Percentiles rank a stretch among this genome's conserved stretches.
phyloP scores from a whole-genome alignment of 495 filamentous ascomycete species.

The Penicillium riverlandense region DNA sequence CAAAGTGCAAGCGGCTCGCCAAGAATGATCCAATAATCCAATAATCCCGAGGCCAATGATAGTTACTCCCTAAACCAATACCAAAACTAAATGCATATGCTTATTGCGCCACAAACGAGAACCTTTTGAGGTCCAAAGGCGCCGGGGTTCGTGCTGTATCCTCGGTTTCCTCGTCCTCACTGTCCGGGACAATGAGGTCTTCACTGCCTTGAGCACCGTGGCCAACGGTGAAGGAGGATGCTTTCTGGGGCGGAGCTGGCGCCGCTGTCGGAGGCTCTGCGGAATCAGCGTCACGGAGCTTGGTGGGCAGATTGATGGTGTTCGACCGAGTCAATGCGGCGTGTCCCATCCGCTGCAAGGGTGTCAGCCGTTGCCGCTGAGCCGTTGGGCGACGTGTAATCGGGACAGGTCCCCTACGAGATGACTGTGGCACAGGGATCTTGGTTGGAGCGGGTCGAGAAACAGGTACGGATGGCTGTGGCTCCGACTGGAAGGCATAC shows the following conservation, averaged over 20 bases:
- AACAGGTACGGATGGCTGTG: conserved; percentile 1
- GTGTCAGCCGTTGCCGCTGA: conserved; percentile 28
- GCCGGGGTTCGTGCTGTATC: conserved; percentile 14
- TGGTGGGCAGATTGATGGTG: conserved; percentile 24
- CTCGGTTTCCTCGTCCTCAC: conserved; percentile 55
- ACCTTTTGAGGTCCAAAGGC: conserved; percentile 45
- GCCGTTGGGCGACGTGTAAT: conserved; percentile 8
- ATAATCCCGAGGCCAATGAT: conserved; percentile 6
- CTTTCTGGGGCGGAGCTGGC: neutral
- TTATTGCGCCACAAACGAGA: conserved; percentile 40
- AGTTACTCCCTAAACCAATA: conserved; percentile 4
- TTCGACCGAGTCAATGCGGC: conserved; percentile 36
- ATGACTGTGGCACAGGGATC: conserved; percentile 6
- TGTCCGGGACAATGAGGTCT: conserved; percentile 65
- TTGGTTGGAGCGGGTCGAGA: conserved; percentile 1
- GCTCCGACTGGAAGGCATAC: conserved; percentile 21
- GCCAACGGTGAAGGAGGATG: conserved; percentile 1
- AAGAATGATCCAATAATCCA: conserved; percentile 5
- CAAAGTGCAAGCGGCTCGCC: conserved; percentile 6
- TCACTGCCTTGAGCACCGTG: conserved; percentile 55
- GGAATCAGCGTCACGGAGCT: conserved; percentile 9
- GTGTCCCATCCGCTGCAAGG: conserved; percentile 42
- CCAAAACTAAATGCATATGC: conserved; percentile 5
- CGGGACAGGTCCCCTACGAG: conserved; percentile 1
- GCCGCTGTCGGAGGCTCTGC: neutral